phyloP scores from a whole-genome alignment of 805 yeast species.

The Candida silvicultrix region DNA sequence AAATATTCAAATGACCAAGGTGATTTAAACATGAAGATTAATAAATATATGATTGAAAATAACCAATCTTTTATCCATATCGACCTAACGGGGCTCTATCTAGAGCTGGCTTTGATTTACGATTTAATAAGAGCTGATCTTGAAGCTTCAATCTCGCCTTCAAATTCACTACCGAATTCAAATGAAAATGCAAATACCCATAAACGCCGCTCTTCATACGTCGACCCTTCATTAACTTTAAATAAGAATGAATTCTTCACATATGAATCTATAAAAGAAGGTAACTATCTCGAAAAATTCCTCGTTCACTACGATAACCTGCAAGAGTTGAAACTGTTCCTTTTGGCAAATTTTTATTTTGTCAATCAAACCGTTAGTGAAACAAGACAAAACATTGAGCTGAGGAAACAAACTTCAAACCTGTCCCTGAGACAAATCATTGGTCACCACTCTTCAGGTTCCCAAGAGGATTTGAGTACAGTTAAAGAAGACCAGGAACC shows the following conservation, averaged over 20 bases:
- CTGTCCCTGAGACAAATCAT: slow-evolving; percentile 18
- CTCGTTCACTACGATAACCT: slow-evolving; percentile 59
- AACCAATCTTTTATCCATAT: slow-evolving; percentile 53
- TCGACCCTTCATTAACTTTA: slow-evolving; percentile 11
- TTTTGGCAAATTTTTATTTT: slow-evolving; percentile 34
- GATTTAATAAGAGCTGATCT: slow-evolving; percentile 34
- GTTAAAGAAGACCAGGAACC: slow-evolving; percentile 2
- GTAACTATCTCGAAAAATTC: slow-evolving; percentile 31
- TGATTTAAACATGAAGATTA: slow-evolving; percentile 19
- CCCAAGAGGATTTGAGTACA: neutral
- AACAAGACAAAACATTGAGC: slow-evolving; percentile 14
- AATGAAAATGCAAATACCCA: neutral
- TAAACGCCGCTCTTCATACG: slow-evolving; percentile 7
- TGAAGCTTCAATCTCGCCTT: neutral
- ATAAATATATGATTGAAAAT: slow-evolving; percentile 31
- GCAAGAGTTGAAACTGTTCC: slow-evolving; percentile 42
- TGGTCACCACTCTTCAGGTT: neutral
- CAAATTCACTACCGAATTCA: neutral
- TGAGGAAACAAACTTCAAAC: slow-evolving; percentile 15
- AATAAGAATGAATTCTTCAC: slow-evolving; percentile 27
- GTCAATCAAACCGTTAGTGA: slow-evolving; percentile 15
- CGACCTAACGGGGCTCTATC: slow-evolving; percentile 55
- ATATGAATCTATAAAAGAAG: slow-evolving; percentile 28
- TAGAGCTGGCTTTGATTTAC: slow-evolving; percentile 50
- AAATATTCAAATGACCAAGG: slow-evolving; percentile 35